Base-by-base conservation (phyloP, 257 asterid genomes). In the Solanum peruvianum region DNA sequence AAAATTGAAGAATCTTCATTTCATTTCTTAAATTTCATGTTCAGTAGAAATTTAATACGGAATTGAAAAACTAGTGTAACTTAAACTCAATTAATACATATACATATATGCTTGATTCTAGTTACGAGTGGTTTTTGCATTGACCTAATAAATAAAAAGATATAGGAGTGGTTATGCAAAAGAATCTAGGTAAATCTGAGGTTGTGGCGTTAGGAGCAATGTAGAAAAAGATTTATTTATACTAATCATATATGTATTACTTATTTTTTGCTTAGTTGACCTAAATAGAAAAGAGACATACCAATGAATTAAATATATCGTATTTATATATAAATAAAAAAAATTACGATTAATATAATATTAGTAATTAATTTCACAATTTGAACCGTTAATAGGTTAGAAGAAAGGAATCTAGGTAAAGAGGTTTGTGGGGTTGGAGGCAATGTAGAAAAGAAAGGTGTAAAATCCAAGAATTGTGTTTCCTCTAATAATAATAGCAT, bases 381-480 rank as follows among this genome's bases (percentile, higher is more conserved):
- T 64, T 0, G 0, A n/a, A 64, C 71, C 11, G 15, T 5, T 11
- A 64, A 8, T 21, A 8, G 67, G 12, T 20, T 21, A 9, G 29
- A 11, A 25, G 33, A 88, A 88, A 33, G 93, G 97, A 93, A 95
- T 95, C 97, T 94, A 86, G 93, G 84, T 44, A 77, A n/a, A 25
- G 84, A 4, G n/a, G 83, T 3, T n/a, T 42, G 31, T 23, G 83
- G 67, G 71, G 31, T 64, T 20, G 39, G 88, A 85, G 87, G 82
- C 89, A 88, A 60, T 44, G 82, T 87, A 82, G 91, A 88, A 88
- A 91, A 91, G 89, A 92, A 90, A 88, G 76, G 92, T 91, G 92
- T 87, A 67, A 85, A 91, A 71, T 88, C 92, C 94, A 85, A 94
- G 92, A 91, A 89, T 92, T 92, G 82, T 92, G 94, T 90, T 91